Conservation (phyloP, 768 basidiomycete genomes). For the Tulasnella sp. region DNA sequence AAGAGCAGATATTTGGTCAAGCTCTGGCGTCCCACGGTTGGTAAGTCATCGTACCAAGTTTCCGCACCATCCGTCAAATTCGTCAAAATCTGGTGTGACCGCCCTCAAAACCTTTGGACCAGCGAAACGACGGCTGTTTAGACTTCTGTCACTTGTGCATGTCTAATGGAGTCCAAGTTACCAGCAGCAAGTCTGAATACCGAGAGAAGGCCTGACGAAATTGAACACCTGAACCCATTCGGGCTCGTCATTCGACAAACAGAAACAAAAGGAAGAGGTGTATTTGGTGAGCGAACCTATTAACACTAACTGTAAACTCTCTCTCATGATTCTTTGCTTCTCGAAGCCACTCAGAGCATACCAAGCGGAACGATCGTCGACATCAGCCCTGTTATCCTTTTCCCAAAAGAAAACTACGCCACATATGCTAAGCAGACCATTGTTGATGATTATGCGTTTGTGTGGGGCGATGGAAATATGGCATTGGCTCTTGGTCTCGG, state of each 20-base stretch:
- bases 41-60: too few species aligned
- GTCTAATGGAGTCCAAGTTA: background rate
- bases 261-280: slow-evolving; percentile 36
- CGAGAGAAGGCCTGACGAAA: background rate
- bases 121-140: too few species aligned
- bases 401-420: slow-evolving; percentile 58
- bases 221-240: slow-evolving; percentile 9
- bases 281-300: slow-evolving; percentile 41
- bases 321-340: background rate
- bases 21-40: too few species aligned
- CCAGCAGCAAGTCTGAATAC: background rate
- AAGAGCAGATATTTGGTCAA: too few species aligned
- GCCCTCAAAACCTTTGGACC: too few species aligned
- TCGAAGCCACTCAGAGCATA: slow-evolving; percentile 42
- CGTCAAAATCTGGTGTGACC: too few species aligned
- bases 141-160: too few species aligned
- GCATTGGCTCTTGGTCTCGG: slow-evolving; percentile 72
- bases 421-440: slow-evolving; percentile 49
- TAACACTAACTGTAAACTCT: background rate
- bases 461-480: slow-evolving; percentile 61
- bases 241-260: slow-evolving; percentile 6
- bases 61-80: too few species aligned
- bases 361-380: slow-evolving; percentile 60
- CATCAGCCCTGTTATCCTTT: slow-evolving; percentile 73
- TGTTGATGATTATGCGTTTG: slow-evolving; percentile 66